These are phyloP conservation scores for Mortierella sp. DNA, from an alignment of 371 early-diverging fungal genomes.

Conservation along the genomic window DNA sequence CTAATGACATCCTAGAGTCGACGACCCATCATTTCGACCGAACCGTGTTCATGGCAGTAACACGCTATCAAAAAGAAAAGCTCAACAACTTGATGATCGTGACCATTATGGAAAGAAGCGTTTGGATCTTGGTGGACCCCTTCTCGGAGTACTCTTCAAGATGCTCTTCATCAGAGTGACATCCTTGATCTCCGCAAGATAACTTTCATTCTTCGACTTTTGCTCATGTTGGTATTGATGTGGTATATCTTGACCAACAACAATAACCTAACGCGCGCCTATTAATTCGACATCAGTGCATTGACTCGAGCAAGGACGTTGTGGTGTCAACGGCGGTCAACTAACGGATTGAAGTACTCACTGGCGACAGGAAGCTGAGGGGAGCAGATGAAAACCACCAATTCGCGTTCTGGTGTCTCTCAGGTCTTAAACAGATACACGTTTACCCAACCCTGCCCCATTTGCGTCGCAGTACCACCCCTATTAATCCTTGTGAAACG, in stretches of 20 bases:
- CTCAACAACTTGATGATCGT: slow-evolving; percentile 89
- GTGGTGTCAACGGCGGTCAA: slow-evolving; percentile 95
- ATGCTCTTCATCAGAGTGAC: slow-evolving; percentile 94
- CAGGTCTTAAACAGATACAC: slow-evolving; percentile 99
- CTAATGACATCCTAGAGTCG: too few relatives aligned
- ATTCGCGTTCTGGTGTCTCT: slow-evolving; percentile 97
- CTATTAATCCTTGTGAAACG: slow-evolving; percentile 99
- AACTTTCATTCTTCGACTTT: neutral
- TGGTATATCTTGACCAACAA: neutral
- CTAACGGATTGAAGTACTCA: slow-evolving; percentile 97
- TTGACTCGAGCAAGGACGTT: slow-evolving; percentile 94
- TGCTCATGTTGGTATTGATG: neutral
- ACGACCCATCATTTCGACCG: too few relatives aligned
- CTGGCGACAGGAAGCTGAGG: slow-evolving; percentile 99
- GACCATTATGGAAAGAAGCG: slow-evolving; percentile 99
- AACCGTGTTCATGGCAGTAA: too few relatives aligned
- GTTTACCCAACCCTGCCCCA: slow-evolving; percentile 98
- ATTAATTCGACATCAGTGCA: slow-evolving; percentile 67
- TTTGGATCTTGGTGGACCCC: slow-evolving; percentile 98
- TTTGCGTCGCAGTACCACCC: slow-evolving; percentile 99
- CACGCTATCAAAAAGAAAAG: too few relatives aligned
- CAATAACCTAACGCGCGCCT: neutral
- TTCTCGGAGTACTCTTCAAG: slow-evolving; percentile 96
- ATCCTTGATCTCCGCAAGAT: slow-evolving; percentile 93
- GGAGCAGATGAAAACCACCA: slow-evolving; percentile 98